Percentiles rank a stretch among this genome's conserved stretches.
Conservation (phyloP, 108 stramenopile genomes). For the Discostella stelligeroides region DNA sequence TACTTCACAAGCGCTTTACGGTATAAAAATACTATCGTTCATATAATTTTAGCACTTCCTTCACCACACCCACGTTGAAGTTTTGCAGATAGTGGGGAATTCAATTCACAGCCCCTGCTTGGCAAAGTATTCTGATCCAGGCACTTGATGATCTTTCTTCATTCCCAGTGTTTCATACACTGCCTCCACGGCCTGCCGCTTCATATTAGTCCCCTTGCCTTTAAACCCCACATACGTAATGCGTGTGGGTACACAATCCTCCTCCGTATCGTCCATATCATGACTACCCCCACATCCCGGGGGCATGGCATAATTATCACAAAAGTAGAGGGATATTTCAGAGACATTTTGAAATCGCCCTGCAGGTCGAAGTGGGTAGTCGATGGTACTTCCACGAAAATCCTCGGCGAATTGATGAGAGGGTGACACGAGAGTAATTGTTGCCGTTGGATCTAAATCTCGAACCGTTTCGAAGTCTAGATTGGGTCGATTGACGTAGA, state of each 20-base stretch:
- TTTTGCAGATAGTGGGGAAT: no score
- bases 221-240: conserved; percentile 86
- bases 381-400: conserved; percentile 59
- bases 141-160: conserved; percentile 79
- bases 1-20: no score
- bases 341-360: conserved; percentile 80
- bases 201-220: conserved; percentile 76
- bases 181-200: conserved; percentile 73
- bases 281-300: conserved; percentile 28
- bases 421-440: conserved; percentile 67
- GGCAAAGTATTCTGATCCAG: conserved; percentile 60
- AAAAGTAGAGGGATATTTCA: conserved; percentile 77
- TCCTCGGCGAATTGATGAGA: conserved; percentile 51
- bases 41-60: no score
- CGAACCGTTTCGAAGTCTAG: conserved; percentile 86
- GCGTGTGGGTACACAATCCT: conserved; percentile 60
- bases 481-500: conserved; percentile 78
- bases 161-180: conserved; percentile 81
- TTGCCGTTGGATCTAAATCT: conserved; percentile 63
- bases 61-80: no score
- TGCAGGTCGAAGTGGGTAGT: conserved; percentile 85
- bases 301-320: conserved; percentile 62
- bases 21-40: no score
- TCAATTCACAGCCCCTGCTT: conserved; percentile 16
- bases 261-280: conserved; percentile 53